Evolutionary conservation across 2,329 filamentous ascomycete genomes (phyloP).

Genomic region (Microdochium trichocladiopsis): DNA sequence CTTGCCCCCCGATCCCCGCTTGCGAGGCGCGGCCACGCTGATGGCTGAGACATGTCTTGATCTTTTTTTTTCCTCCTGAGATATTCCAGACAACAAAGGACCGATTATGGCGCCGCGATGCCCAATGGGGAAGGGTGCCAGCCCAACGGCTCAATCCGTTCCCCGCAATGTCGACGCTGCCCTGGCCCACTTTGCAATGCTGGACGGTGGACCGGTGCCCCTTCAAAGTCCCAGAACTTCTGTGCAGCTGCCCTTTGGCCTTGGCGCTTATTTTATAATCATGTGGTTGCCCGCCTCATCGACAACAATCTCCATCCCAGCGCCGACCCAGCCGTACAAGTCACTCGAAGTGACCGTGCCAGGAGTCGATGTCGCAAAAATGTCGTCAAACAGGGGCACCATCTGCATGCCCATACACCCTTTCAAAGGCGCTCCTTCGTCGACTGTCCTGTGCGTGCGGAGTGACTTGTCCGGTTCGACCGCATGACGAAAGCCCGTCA

Average conservation of each 20-base stretch:
- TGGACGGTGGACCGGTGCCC: too few relatives aligned
- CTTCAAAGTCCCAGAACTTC: too few relatives aligned
- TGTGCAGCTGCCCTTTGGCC: not conserved
- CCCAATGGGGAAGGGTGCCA: too few relatives aligned
- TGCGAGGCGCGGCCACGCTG: too few relatives aligned
- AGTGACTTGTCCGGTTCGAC: slow-evolving; percentile 52
- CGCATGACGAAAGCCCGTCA: slow-evolving; percentile 46
- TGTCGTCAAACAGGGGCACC: slow-evolving; percentile 41
- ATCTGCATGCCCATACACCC: slow-evolving; percentile 62
- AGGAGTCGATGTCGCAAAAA: slow-evolving; percentile 15
- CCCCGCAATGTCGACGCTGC: too few relatives aligned
- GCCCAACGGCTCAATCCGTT: too few relatives aligned
- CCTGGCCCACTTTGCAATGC: not conserved
- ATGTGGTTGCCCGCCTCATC: slow-evolving; percentile 36
- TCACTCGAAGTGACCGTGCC: slow-evolving; percentile 49
- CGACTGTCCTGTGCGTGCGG: slow-evolving; percentile 50
- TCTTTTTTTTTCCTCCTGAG: too few relatives aligned
- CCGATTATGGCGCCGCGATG: too few relatives aligned
- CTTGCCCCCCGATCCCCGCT: too few relatives aligned
- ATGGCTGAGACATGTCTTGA: too few relatives aligned
- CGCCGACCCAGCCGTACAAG: slow-evolving; percentile 41
- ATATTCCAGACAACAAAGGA: too few relatives aligned
- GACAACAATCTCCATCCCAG: slow-evolving; percentile 49
- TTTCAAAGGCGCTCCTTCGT: slow-evolving; percentile 46
- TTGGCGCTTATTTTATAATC: not conserved